A percentile compares a stretch with the other conserved stretches of the same genome.
Conservation (phyloP, 2,329 filamentous ascomycete species). For the Spiromastix sp. region DNA sequence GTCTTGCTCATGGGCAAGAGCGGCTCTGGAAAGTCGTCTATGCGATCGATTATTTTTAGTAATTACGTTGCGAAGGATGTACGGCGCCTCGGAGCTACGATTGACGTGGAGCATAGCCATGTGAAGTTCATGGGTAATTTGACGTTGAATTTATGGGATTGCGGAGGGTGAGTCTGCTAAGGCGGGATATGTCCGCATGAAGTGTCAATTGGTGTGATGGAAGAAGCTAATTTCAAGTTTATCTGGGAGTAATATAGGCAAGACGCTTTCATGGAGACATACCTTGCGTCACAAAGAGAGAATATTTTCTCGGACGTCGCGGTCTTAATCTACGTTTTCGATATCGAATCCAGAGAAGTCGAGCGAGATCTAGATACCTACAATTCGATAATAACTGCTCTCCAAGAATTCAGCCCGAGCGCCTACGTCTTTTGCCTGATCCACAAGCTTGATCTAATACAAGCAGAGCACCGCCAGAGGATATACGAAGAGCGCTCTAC, state of each 20-base stretch:
- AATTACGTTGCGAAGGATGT: conserved; percentile 98
- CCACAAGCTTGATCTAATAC: conserved; percentile 97
- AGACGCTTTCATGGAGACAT: conserved; percentile 98
- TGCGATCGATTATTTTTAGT: conserved; percentile 98
- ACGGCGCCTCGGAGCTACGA: conserved; percentile 81
- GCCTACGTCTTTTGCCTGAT: conserved; percentile 90
- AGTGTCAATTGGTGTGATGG: conserved; percentile 3
- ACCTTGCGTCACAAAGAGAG: conserved; percentile 85
- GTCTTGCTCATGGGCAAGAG: conserved; percentile 89
- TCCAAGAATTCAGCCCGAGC: conserved; percentile 69
- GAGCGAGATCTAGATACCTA: conserved; percentile 90
- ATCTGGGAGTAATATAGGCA: conserved; percentile 48
- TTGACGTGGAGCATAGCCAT: conserved; percentile 96
- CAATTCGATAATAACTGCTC: conserved; percentile 75
- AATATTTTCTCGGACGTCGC: conserved; percentile 96
- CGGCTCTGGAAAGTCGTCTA: conserved; percentile 93
- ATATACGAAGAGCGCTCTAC: conserved; percentile 77
- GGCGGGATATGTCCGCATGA: too few species aligned
- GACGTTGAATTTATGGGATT: conserved; percentile 97
- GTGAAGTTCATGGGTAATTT: conserved; percentile 98
- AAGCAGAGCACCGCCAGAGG: conserved; percentile 63
- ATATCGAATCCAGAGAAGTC: conserved; percentile 92
- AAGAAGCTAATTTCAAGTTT: background rate
- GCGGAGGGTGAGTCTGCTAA: conserved; percentile 67
- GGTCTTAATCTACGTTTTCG: conserved; percentile 97